These are phyloP conservation scores for Oryza glaberrima DNA, from an alignment of 176 grass and related monocot genomes.

Conservation along the genomic window DNA sequence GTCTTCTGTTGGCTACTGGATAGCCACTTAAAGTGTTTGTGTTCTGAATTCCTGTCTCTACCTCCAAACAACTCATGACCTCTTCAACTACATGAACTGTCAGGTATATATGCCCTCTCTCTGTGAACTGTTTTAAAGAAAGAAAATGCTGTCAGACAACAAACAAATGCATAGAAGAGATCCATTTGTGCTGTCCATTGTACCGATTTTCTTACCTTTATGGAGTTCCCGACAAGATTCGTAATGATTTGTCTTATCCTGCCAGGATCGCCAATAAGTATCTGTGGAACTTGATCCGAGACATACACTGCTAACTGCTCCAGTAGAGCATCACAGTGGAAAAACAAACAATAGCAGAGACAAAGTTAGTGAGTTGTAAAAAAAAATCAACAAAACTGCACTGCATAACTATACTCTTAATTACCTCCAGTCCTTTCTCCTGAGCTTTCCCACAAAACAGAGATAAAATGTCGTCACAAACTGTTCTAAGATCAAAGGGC, in stretches of 20 bases:
- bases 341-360: conserved; percentile 20
- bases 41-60: conserved; percentile 54
- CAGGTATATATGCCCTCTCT: conserved; percentile 93
- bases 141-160: conserved; percentile 36
- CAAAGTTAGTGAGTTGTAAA: conserved; percentile 34
- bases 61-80: conserved; percentile 54
- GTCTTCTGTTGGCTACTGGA: conserved; percentile 57
- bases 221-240: conserved; percentile 97
- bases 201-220: conserved; percentile 75
- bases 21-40: conserved; percentile 77
- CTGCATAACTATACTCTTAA: conserved; percentile 8
- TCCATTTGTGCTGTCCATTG: conserved; percentile 23
- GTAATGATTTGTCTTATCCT: conserved; percentile 98
- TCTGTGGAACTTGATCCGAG: conserved; percentile 89
- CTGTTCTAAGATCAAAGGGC: conserved; percentile 75
- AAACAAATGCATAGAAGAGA: conserved; percentile 21
- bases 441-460: conserved; percentile 97
- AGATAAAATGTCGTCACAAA: conserved; percentile 93
- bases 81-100: conserved; percentile 91
- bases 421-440: conserved; percentile 97
- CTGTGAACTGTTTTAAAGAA: conserved; percentile 70
- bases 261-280: conserved; percentile 79
- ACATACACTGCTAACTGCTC: conserved; percentile 87
- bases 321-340: background rate
- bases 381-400: conserved; percentile 38